These are phyloP conservation scores for Yamadazyma mexicana DNA, from an alignment of 1,139 yeast species.

Conservation along the genomic window DNA sequence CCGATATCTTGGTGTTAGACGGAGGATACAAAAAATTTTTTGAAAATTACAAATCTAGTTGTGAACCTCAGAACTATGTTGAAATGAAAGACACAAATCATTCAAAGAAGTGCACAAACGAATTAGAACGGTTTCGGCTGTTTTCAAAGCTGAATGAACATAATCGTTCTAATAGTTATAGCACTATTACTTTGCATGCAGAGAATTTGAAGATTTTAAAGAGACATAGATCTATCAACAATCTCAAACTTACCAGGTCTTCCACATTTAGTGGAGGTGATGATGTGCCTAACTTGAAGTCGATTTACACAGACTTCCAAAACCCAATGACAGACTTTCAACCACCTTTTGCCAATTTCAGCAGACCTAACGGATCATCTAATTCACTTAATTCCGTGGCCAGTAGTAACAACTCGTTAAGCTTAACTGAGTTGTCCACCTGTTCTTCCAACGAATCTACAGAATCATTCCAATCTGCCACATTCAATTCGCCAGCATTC, in stretches of 20 bases:
- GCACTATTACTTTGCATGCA: constrained; percentile 32
- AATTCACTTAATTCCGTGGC: constrained; percentile 21
- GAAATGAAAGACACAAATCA: constrained; percentile 83
- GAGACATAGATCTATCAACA: constrained; percentile 30
- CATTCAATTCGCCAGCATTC: not conserved
- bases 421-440: constrained; percentile 18
- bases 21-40: constrained; percentile 89
- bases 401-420: constrained; percentile 9
- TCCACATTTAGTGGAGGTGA: constrained; percentile 23
- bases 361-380: constrained; percentile 21
- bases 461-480: constrained; percentile 10
- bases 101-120: constrained; percentile 65
- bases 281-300: not conserved
- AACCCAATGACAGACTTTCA: constrained; percentile 18
- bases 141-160: constrained; percentile 38
- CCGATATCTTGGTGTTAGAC: constrained; percentile 82
- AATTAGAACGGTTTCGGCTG: constrained; percentile 65
- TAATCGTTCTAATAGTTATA: constrained; percentile 30
- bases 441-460: constrained; percentile 18
- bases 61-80: constrained; percentile 76
- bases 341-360: constrained; percentile 35
- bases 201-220: constrained; percentile 36
- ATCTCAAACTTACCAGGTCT: constrained; percentile 16
- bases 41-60: constrained; percentile 51
- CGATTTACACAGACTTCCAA: too few species aligned